A percentile compares a stretch with the other conserved stretches of the same genome.
Conservation (phyloP, 2,329 filamentous ascomycete genomes). For the Tolypocladium endophyticum region DNA sequence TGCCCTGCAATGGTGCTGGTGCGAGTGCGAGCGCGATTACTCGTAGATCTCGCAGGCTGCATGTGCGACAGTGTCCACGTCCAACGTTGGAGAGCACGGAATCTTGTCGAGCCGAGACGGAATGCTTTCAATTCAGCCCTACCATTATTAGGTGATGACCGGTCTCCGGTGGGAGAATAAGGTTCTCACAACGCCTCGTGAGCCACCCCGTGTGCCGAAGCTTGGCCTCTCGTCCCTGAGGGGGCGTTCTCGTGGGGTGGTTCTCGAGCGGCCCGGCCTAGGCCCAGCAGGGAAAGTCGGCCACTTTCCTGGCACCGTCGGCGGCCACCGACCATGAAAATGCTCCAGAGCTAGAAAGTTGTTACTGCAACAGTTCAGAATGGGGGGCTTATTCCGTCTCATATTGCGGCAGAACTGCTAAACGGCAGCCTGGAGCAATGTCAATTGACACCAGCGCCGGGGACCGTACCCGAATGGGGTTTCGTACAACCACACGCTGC, state of each 20-base stretch:
- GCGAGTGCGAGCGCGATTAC: too few relatives aligned
- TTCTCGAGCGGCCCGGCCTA: not conserved
- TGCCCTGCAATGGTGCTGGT: not conserved
- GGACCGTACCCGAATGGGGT: not conserved
- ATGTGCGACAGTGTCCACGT: not conserved
- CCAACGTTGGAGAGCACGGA: not conserved
- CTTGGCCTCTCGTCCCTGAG: not conserved
- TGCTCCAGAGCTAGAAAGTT: not conserved
- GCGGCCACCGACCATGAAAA: not conserved
- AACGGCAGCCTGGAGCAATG: not conserved
- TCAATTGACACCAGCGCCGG: not conserved
- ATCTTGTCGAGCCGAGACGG: not conserved
- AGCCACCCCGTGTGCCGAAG: not conserved
- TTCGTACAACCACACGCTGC: not conserved
- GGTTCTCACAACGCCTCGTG: constrained; percentile 13
- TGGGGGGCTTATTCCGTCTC: not conserved
- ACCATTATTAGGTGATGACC: not conserved
- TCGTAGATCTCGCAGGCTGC: not conserved
- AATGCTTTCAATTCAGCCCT: not conserved
- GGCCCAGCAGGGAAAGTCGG: not conserved
- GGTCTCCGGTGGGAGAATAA: constrained; percentile 11
- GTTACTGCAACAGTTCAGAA: not conserved
- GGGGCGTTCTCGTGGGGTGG: not conserved
- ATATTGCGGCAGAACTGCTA: not conserved
- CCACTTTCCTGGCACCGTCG: not conserved